Percentiles rank a stretch among this genome's conserved stretches.
Conservation (phyloP, 2,329 filamentous ascomycete species). For the Bipolaris zeicola region DNA sequence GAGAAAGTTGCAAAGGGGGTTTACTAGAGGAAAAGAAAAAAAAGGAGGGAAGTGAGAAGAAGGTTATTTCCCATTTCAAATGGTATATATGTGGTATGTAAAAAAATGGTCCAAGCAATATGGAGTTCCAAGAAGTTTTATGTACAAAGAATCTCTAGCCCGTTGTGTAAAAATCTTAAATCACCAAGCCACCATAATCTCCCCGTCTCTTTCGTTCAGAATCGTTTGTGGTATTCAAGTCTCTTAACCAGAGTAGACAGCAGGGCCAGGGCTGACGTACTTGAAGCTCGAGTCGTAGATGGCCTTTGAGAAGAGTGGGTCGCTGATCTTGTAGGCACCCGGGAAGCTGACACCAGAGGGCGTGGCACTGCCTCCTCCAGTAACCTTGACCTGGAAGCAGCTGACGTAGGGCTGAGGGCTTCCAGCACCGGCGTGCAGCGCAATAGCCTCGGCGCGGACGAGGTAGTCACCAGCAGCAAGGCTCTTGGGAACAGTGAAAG, state of each 20-base stretch:
- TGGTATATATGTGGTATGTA: neutral
- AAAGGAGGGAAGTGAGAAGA: neutral
- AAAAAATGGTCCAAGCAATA: neutral
- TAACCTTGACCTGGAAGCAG: conserved; percentile 49
- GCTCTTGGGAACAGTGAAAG: conserved; percentile 45
- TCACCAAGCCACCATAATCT: neutral
- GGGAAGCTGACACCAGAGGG: conserved; percentile 44
- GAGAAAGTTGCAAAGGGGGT: neutral
- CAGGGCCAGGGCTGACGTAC: conserved; percentile 44
- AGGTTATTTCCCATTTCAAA: neutral
- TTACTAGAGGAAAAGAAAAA: neutral
- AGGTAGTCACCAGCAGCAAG: conserved; percentile 43
- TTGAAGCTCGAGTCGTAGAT: conserved; percentile 44
- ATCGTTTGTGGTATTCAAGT: neutral
- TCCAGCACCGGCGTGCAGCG: conserved; percentile 41
- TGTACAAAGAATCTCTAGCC: neutral
- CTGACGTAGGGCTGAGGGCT: conserved; percentile 44
- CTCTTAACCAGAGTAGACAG: conserved; percentile 39
- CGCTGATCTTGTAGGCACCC: conserved; percentile 43
- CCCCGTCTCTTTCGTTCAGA: neutral
- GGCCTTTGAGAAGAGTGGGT: conserved; percentile 41
- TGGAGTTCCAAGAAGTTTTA: neutral
- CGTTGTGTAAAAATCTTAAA: no score
- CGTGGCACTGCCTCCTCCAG: conserved; percentile 40
- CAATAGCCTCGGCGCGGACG: conserved; percentile 43